Evolutionary conservation across 1,139 yeast species (phyloP).

Genomic region (Geotrichum australiense): DNA sequence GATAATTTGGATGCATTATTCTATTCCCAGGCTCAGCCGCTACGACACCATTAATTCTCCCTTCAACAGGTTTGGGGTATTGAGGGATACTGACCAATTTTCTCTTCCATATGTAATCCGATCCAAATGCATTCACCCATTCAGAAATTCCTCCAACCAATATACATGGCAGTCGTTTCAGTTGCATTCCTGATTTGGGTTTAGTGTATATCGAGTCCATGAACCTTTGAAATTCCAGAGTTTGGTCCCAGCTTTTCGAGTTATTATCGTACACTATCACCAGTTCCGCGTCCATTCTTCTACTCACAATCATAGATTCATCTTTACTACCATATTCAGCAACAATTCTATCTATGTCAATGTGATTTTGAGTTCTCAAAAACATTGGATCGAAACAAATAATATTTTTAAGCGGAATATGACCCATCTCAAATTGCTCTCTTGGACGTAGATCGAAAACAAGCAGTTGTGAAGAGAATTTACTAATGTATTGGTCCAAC

Average conservation of each 20-base stretch:
- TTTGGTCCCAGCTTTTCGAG: constrained; percentile 18
- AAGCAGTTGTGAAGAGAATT: constrained; percentile 34
- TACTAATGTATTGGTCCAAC: constrained; percentile 25
- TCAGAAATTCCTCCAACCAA: constrained; percentile 48
- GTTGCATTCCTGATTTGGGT: constrained; percentile 32
- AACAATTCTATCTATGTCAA: constrained; percentile 60
- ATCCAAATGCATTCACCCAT: constrained; percentile 38
- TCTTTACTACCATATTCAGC: constrained; percentile 47
- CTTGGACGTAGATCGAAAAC: constrained; percentile 62
- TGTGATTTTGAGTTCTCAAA: constrained; percentile 39
- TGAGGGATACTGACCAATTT: constrained; percentile 8
- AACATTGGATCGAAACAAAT: constrained; percentile 69
- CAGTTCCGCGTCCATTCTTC: no score
- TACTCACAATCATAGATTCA: no score
- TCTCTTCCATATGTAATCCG: constrained; percentile 12
- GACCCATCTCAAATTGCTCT: constrained; percentile 51
- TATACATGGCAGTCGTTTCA: constrained; percentile 47
- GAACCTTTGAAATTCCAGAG: constrained; percentile 11
- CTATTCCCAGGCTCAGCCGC: no score
- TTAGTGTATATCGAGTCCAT: constrained; percentile 31
- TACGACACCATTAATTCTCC: no score
- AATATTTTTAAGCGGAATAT: constrained; percentile 48
- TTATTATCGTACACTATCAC: constrained; percentile 54
- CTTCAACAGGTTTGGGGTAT: constrained; percentile 8
- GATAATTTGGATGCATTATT: no score